phyloP scores from a whole-genome alignment of 129 eudicot genomes.

The Artemisia argyi region DNA sequence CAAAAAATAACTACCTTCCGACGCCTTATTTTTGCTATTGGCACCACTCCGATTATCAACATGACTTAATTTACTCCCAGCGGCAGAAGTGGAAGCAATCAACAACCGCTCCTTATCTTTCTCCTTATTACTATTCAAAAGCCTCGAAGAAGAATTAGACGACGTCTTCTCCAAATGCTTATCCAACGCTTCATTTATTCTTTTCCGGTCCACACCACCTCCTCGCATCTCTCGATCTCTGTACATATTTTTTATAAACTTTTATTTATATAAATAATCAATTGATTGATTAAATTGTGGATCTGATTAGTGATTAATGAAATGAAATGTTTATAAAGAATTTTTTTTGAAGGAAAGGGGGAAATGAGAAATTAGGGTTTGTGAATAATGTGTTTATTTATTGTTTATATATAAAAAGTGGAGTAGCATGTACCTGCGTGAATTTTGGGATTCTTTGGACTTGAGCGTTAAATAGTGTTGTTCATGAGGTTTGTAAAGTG shows the following conservation, averaged over 20 bases:
- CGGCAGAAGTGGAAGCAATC: slow-evolving; percentile 59
- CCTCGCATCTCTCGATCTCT: slow-evolving; percentile 65
- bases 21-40: not conserved
- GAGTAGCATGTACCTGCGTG: no score
- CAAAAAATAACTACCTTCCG: not conserved
- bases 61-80: slow-evolving; percentile 13
- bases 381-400: not conserved
- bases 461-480: no score
- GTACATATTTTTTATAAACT: slow-evolving; percentile 38
- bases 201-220: slow-evolving; percentile 70
- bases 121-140: slow-evolving; percentile 19
- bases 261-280: not conserved
- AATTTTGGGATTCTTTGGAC: no score
- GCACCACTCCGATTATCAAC: not conserved
- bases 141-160: slow-evolving; percentile 66
- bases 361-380: slow-evolving; percentile 9
- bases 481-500: no score
- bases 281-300: not conserved
- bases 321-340: not conserved
- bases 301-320: not conserved
- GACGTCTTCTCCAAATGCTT: slow-evolving; percentile 67
- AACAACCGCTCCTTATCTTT: slow-evolving; percentile 50
- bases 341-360: not conserved
- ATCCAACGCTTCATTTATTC: slow-evolving; percentile 78
- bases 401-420: no score